Conservation (phyloP, 1,284 basidiomycete genomes). For the Sphagnurus paluster region DNA sequence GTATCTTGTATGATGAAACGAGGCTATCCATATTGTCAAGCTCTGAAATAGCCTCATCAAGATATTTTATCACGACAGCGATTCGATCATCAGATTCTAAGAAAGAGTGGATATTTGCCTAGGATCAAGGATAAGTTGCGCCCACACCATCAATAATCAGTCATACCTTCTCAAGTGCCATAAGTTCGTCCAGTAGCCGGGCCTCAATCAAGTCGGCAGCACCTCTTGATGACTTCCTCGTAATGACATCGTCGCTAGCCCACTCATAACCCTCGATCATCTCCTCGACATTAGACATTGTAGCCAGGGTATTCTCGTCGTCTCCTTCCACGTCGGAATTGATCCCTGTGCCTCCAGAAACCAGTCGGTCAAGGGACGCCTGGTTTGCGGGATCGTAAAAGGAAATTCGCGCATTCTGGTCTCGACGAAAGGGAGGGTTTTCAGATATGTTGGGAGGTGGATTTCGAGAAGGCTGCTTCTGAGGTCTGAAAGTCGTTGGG, state of each 20-base stretch:
- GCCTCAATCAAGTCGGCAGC: conserved; percentile 88
- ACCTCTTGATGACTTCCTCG: conserved; percentile 61
- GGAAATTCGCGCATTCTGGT: conserved; percentile 71
- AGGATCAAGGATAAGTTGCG: conserved; percentile 14
- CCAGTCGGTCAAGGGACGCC: conserved; percentile 69
- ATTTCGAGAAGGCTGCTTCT: conserved; percentile 8
- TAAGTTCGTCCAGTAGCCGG: conserved; percentile 81
- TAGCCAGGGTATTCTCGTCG: conserved; percentile 76
- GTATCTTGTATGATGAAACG: conserved; percentile 90
- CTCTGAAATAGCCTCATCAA: conserved; percentile 86
- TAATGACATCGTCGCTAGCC: conserved; percentile 73
- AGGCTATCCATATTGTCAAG: conserved; percentile 86
- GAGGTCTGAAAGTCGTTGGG: conserved; percentile 3
- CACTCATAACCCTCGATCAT: conserved; percentile 99
- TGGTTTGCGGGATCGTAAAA: conserved; percentile 81
- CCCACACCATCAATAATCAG: not conserved
- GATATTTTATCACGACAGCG: conserved; percentile 80
- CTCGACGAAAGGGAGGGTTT: conserved; percentile 40
- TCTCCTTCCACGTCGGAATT: conserved; percentile 57
- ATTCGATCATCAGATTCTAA: conserved; percentile 92
- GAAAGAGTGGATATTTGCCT: conserved; percentile 98
- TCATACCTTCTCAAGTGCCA: conserved; percentile 85
- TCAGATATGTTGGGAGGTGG: conserved; percentile 4
- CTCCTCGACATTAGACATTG: conserved; percentile 91
- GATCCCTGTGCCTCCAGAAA: conserved; percentile 48